Evolutionary conservation across 2,329 filamentous ascomycete species (phyloP).

Genomic region (Claviceps humidiphila): DNA sequence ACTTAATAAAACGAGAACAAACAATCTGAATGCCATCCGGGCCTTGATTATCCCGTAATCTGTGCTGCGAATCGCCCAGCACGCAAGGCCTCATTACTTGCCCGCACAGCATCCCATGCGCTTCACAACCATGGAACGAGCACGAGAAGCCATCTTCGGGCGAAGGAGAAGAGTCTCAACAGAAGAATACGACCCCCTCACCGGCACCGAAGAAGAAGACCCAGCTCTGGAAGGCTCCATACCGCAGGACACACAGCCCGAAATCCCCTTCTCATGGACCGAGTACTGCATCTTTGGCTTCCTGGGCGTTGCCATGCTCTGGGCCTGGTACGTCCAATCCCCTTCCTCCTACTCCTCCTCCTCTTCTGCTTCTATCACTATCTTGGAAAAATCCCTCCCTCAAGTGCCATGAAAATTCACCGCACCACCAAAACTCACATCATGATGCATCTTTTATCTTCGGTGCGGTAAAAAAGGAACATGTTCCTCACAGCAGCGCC

Average conservation of each 20-base stretch:
- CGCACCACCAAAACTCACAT: neutral
- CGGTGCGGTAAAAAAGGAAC: slow-evolving; percentile 45
- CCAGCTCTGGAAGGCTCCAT: slow-evolving; percentile 14
- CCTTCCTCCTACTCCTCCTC: neutral
- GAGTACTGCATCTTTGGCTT: slow-evolving; percentile 79
- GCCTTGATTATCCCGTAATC: too few species aligned
- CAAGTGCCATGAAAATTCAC: too few species aligned
- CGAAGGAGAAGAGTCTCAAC: slow-evolving; percentile 1
- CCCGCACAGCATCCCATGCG: neutral
- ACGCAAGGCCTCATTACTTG: neutral
- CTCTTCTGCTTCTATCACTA: neutral
- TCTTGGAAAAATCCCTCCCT: neutral
- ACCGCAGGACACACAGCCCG: slow-evolving; percentile 20
- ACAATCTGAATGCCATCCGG: too few species aligned
- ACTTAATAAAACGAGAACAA: too few species aligned
- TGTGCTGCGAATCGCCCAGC: neutral
- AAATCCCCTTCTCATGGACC: slow-evolving; percentile 61
- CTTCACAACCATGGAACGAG: slow-evolving; percentile 13
- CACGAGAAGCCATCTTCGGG: slow-evolving; percentile 10
- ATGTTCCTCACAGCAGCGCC: slow-evolving; percentile 95
- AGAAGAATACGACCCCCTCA: slow-evolving; percentile 21
- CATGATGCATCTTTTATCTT: neutral
- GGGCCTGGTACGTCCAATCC: slow-evolving; percentile 65
- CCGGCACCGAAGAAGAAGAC: slow-evolving; percentile 13
- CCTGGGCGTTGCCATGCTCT: slow-evolving; percentile 86